Base-by-base conservation (phyloP, 257 asterid species). In the Linderniella brevidens region DNA sequence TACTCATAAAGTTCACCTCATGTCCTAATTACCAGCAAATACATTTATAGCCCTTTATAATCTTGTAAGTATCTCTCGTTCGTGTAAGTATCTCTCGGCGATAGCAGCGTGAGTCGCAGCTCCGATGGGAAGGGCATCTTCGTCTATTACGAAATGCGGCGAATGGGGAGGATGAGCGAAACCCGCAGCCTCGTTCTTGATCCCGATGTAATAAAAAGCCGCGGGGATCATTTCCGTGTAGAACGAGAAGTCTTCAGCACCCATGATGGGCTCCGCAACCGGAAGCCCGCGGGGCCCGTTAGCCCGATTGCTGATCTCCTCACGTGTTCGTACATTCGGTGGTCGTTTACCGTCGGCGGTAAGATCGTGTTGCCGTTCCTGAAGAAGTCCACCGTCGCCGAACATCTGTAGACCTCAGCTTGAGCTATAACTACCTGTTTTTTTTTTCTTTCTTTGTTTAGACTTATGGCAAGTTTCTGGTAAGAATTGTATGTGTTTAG, bases 91-190 rank as follows among this genome's bases (percentile, higher is more conserved):
- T 57, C 94, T 81, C 70, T 85, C 99, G 0, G 94, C 96, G 55
- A 90, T 73, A 55, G 92, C 87, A 35, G 96, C 99, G 50, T 90
- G 86, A 47, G 79, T 58, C 20, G 99, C 94, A 7, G 99, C 93
- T 3, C 99, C 99, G 1, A 80, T 35, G 0, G 76, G n/a, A n/a
- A 90, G 82, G 43, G 73, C 93, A 54, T 79, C 74, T 66, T 90
- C 99, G 4, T 90, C 99, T 12, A 90, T 75, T 76, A 62, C 75
- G 64, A 90, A 86, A 56, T 73, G 72, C 0, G 99, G 94, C 1
- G 96, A 81, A 47, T 90, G 96, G 1, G 75, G 67, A 0, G n/a
- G 79, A 64, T 81, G 85, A 5, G 60, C 52, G 0, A 93, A 77
- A 0, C 98, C 96, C 17, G 81, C 54, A 2, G 74, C 69, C 61